These are phyloP conservation scores for Fusarium marasasianum DNA, from an alignment of 2,329 filamentous ascomycete species.

Conservation along the genomic window DNA sequence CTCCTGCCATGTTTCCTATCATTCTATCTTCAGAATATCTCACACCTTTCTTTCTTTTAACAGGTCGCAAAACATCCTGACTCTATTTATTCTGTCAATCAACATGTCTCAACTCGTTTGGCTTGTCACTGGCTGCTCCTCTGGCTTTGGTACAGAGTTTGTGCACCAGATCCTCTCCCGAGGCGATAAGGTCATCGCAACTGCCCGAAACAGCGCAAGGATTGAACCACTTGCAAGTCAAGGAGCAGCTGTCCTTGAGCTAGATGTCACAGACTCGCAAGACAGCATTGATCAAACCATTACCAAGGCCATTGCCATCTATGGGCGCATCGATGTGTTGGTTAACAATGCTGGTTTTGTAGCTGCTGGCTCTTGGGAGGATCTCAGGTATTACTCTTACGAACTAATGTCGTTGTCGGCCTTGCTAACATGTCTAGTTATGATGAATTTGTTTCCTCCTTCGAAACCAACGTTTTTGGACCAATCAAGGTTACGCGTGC, in stretches of 20 bases:
- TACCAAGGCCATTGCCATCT: conserved; percentile 43
- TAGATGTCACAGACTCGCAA: conserved; percentile 43
- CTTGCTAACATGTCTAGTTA: neutral
- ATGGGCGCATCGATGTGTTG: conserved; percentile 47
- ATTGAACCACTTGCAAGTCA: conserved; percentile 2
- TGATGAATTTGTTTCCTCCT: conserved; percentile 4
- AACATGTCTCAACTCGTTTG: conserved; percentile 44
- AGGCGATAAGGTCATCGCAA: conserved; percentile 47
- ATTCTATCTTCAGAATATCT: too few species aligned
- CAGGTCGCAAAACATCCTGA: too few species aligned
- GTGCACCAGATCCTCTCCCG: conserved; percentile 36
- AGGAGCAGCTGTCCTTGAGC: conserved; percentile 33
- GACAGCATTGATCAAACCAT: conserved; percentile 32
- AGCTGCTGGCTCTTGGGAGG: conserved; percentile 42
- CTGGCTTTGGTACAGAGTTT: conserved; percentile 44
- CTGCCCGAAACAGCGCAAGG: conserved; percentile 38
- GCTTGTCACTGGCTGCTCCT: conserved; percentile 48
- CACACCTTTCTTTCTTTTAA: too few species aligned
- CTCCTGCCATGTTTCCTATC: neutral
- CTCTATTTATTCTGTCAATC: neutral
- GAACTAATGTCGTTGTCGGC: fast-evolving
- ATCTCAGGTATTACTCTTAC: conserved; percentile 39
- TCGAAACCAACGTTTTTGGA: conserved; percentile 18
- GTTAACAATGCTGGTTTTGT: conserved; percentile 50
- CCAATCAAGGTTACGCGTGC: conserved; percentile 6